A percentile compares a stretch with the other conserved stretches of the same genome.
Evolutionary conservation across 2,329 filamentous ascomycete genomes (phyloP).

Genomic region (Xylaria hypoxylon): DNA sequence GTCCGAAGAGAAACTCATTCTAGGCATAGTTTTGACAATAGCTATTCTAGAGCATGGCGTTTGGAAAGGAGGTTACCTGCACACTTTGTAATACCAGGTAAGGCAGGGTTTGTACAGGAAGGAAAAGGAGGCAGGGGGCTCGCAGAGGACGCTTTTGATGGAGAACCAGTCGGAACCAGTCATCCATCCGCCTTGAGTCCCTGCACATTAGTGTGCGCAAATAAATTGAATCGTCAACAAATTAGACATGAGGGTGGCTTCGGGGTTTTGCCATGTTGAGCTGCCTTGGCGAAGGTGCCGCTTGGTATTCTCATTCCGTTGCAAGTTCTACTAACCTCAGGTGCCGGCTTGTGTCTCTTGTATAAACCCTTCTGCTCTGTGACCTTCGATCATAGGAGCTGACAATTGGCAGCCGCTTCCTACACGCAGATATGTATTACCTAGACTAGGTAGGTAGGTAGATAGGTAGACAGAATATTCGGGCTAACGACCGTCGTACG

Average conservation of each 20-base stretch:
- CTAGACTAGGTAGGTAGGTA: too few species aligned
- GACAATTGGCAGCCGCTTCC: too few species aligned
- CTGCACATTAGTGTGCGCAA: constrained; percentile 11
- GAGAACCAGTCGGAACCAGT: constrained; percentile 9
- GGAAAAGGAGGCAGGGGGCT: constrained; percentile 10
- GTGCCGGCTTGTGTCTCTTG: not conserved
- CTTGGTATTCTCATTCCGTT: not conserved
- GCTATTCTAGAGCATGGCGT: constrained; percentile 30
- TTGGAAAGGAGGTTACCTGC: constrained; percentile 28
- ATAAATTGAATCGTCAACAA: constrained; percentile 17
- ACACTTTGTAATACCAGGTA: constrained; percentile 9
- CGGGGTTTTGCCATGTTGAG: not conserved
- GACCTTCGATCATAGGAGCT: too few species aligned
- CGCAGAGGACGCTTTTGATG: constrained; percentile 10
- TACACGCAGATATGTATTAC: too few species aligned
- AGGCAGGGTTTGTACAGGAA: constrained; percentile 8
- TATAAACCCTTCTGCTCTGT: too few species aligned
- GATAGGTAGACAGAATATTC: too few species aligned
- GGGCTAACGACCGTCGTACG: too few species aligned
- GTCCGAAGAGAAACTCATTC: constrained; percentile 14
- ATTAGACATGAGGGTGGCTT: not conserved
- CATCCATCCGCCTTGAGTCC: not conserved
- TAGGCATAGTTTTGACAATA: constrained; percentile 22
- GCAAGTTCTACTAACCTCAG: not conserved
- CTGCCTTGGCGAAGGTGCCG: not conserved